Evolutionary conservation across 2,329 filamentous ascomycete genomes (phyloP).

Genomic region (Saccharata proteae): DNA sequence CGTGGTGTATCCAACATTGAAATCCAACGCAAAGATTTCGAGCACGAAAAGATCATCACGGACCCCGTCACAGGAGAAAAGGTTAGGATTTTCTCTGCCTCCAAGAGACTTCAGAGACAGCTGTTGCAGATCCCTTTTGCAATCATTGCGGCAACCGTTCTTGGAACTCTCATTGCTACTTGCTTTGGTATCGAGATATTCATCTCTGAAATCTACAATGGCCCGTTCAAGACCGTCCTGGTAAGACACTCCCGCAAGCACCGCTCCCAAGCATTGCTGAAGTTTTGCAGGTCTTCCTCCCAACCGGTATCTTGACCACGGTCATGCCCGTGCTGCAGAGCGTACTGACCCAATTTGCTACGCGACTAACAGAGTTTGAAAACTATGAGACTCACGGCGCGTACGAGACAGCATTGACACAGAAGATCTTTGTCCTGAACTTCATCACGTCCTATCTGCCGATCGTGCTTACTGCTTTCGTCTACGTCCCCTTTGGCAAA

Average conservation of each 20-base stretch:
- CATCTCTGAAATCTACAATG: slow-evolving; percentile 85
- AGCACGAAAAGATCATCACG: slow-evolving; percentile 61
- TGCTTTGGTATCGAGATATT: slow-evolving; percentile 94
- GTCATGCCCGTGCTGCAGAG: slow-evolving; percentile 67
- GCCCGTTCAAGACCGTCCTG: slow-evolving; percentile 73
- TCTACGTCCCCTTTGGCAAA: slow-evolving; percentile 85
- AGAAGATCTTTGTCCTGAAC: slow-evolving; percentile 91
- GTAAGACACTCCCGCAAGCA: slow-evolving; percentile 37
- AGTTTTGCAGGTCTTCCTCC: slow-evolving; percentile 58
- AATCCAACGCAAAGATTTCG: slow-evolving; percentile 62
- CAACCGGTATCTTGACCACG: slow-evolving; percentile 75
- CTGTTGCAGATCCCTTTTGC: slow-evolving; percentile 78
- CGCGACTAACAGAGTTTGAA: slow-evolving; percentile 66
- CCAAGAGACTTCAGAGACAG: slow-evolving; percentile 65
- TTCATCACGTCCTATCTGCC: slow-evolving; percentile 93
- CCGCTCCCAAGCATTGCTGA: slow-evolving; percentile 4
- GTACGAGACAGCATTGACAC: slow-evolving; percentile 71
- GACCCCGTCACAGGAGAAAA: slow-evolving; percentile 76
- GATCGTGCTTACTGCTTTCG: slow-evolving; percentile 83
- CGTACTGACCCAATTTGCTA: slow-evolving; percentile 64
- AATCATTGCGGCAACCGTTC: slow-evolving; percentile 53
- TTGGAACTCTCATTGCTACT: slow-evolving; percentile 71
- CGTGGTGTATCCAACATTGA: slow-evolving; percentile 74
- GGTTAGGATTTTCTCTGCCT: slow-evolving; percentile 61
- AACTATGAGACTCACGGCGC: slow-evolving; percentile 86